phyloP scores from a whole-genome alignment of 2,329 filamentous ascomycete species.

The Sarocladium oryzae region DNA sequence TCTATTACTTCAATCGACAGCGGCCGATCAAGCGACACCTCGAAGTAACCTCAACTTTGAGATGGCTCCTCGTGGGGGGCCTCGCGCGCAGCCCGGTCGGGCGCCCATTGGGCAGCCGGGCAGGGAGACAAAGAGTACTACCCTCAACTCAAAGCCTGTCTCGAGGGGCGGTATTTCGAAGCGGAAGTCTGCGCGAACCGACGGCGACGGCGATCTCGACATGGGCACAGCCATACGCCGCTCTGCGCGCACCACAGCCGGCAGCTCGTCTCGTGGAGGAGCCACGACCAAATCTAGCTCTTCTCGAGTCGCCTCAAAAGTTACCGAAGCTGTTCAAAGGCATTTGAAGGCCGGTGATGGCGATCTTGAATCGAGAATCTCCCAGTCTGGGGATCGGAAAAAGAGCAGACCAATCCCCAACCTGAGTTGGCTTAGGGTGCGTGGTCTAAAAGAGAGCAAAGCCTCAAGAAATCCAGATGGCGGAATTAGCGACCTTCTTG shows the following conservation, averaged over 20 bases:
- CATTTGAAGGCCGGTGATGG: conserved; percentile 31
- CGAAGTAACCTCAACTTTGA: neutral
- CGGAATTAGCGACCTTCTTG: conserved; percentile 56
- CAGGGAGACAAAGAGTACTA: conserved; percentile 25
- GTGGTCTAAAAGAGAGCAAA: conserved; percentile 63
- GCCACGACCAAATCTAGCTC: conserved; percentile 22
- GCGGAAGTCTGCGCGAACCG: conserved; percentile 37
- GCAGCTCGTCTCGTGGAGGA: conserved; percentile 23
- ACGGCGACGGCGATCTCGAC: conserved; percentile 54
- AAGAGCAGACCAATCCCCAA: neutral
- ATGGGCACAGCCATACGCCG: conserved; percentile 40
- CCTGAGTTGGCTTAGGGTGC: conserved; percentile 40
- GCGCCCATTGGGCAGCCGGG: conserved; percentile 15
- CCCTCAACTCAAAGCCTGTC: conserved; percentile 23
- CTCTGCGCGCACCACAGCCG: conserved; percentile 21
- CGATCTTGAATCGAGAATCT: neutral
- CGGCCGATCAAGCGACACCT: conserved; percentile 1
- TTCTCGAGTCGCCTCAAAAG: conserved; percentile 26
- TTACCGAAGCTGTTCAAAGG: conserved; percentile 37
- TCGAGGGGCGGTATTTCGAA: conserved; percentile 47
- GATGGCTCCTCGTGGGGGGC: conserved; percentile 31
- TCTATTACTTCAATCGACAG: neutral
- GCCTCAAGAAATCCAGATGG: conserved; percentile 60
- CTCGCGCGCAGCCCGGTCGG: conserved; percentile 14
- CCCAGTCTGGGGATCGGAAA: neutral